phyloP scores from a whole-genome alignment of 1,284 basidiomycete genomes.

The Tylopilus sp. region DNA sequence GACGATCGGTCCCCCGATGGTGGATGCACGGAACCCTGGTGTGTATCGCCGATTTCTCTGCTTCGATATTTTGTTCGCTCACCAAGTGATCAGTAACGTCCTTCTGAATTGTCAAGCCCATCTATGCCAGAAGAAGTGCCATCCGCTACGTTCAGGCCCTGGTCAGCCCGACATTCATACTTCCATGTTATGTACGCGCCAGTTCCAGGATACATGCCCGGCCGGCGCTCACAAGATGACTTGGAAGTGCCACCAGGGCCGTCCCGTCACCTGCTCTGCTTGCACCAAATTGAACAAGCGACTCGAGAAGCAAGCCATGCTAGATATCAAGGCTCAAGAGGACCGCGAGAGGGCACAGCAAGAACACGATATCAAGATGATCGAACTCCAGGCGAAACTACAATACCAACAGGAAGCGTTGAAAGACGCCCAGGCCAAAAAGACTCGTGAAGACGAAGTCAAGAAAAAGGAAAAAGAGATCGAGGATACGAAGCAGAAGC shows the following conservation, averaged over 20 bases:
- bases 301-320: slow-evolving; percentile 44
- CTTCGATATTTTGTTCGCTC: background rate
- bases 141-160: slow-evolving; percentile 40
- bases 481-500: slow-evolving; percentile 29
- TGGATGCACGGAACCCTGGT: slow-evolving; percentile 71
- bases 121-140: slow-evolving; percentile 65
- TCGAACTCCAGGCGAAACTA: slow-evolving; percentile 45
- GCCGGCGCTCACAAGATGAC: slow-evolving; percentile 45
- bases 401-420: slow-evolving; percentile 39
- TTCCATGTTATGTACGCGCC: slow-evolving; percentile 52
- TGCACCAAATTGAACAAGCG: slow-evolving; percentile 45
- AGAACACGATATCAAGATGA: slow-evolving; percentile 45
- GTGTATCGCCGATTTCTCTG: slow-evolving; percentile 19
- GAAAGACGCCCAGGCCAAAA: slow-evolving; percentile 40
- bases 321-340: slow-evolving; percentile 46
- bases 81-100: slow-evolving; percentile 47
- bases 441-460: slow-evolving; percentile 42
- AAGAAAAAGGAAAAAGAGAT: slow-evolving; percentile 49
- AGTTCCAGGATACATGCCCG: slow-evolving; percentile 46
- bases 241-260: slow-evolving; percentile 48
- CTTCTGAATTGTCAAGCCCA: slow-evolving; percentile 63
- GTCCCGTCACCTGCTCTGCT: slow-evolving; percentile 42
- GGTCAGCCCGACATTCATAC: slow-evolving; percentile 58
- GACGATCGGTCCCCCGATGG: slow-evolving; percentile 66
- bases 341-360: slow-evolving; percentile 46